Evolutionary conservation across 2,329 filamentous ascomycete species (phyloP).

Genomic region (Sporothrix protearum): DNA sequence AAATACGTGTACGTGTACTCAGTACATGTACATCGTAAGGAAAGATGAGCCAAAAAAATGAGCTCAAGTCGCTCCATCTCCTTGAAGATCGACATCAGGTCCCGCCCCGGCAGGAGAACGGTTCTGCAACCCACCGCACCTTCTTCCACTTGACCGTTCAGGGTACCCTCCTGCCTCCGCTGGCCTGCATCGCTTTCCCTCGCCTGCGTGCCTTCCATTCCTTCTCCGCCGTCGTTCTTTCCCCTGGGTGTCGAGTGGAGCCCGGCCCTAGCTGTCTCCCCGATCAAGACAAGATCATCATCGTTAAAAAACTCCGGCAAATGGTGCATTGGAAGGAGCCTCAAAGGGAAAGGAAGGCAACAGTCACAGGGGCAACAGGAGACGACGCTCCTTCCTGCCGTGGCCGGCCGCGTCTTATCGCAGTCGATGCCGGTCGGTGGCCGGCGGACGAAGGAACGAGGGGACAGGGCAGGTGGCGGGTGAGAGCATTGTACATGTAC

Average conservation of each 20-base stretch:
- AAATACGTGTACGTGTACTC: too few species aligned
- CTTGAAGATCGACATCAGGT: slow-evolving; percentile 14
- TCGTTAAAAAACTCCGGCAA: not conserved
- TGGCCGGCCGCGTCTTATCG: not conserved
- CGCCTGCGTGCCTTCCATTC: not conserved
- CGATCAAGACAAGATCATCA: not conserved
- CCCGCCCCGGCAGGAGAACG: not conserved
- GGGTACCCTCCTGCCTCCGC: not conserved
- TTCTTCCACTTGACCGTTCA: not conserved
- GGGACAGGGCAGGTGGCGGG: not conserved
- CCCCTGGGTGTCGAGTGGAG: not conserved
- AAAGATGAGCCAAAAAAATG: not conserved
- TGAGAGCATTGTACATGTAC: not conserved
- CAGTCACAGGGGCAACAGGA: not conserved
- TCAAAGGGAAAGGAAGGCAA: not conserved
- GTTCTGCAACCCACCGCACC: not conserved
- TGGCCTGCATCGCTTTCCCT: not conserved
- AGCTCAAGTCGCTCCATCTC: not conserved
- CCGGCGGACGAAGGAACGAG: not conserved
- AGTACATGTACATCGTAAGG: too few species aligned
- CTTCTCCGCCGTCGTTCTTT: not conserved
- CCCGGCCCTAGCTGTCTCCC: not conserved
- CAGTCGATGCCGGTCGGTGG: not conserved
- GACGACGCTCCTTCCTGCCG: not conserved
- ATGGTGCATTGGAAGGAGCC: not conserved